A percentile compares a stretch with the other conserved stretches of the same genome.
Conservation (phyloP, 1,284 basidiomycete species). For the Megacollybia platyphylla region DNA sequence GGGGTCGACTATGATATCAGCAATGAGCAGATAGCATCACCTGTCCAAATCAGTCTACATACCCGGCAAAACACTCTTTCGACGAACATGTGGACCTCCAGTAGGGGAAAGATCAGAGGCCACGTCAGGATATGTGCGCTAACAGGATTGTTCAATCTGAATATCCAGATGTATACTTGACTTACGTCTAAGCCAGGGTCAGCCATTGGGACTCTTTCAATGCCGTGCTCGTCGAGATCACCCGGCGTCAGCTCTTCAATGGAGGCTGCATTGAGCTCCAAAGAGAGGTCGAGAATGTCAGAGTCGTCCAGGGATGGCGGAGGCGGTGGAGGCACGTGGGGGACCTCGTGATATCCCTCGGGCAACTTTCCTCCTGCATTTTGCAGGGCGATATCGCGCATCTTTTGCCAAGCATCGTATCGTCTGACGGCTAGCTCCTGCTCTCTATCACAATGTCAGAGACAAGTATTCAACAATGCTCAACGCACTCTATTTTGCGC, state of each 20-base stretch:
- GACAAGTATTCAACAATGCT: constrained; percentile 3
- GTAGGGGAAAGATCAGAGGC: constrained; percentile 39
- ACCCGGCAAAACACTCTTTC: constrained; percentile 83
- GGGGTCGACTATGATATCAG: constrained; percentile 55
- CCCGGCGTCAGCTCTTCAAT: constrained; percentile 61
- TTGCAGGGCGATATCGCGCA: constrained; percentile 61
- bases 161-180: constrained; percentile 13
- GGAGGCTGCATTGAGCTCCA: constrained; percentile 77
- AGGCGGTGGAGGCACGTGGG: constrained; percentile 62
- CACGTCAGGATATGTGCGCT: constrained; percentile 53
- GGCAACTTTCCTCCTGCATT: constrained; percentile 61
- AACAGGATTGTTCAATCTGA: constrained; percentile 7
- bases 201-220: constrained; percentile 81
- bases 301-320: constrained; percentile 70
- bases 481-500: constrained; percentile 66
- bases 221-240: constrained; percentile 71
- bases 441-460: constrained; percentile 40
- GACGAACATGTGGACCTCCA: constrained; percentile 58
- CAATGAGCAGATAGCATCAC: constrained; percentile 9
- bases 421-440: constrained; percentile 70
- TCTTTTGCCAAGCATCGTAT: constrained; percentile 75
- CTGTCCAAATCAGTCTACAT: constrained; percentile 9
- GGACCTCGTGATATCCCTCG: constrained; percentile 49
- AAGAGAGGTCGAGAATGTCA: constrained; percentile 75
- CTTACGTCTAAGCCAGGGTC: constrained; percentile 80